Percentiles rank a stretch among this genome's conserved stretches.
Evolutionary conservation across 2,329 filamentous ascomycete species (phyloP).

Genomic region (Zopfia rhizophila): DNA sequence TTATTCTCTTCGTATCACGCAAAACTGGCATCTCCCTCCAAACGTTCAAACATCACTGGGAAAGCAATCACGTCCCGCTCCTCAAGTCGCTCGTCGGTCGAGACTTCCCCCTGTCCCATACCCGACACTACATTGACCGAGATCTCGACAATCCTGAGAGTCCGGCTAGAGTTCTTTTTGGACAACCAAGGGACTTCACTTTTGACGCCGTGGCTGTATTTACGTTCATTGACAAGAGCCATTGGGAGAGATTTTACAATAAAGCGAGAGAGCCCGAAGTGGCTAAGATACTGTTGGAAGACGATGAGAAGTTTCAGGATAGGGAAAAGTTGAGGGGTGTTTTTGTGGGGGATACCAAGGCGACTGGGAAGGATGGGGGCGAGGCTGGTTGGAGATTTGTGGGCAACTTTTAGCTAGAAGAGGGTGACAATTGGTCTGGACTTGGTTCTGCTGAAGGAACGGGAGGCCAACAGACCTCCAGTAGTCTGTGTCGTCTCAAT

Average conservation of each 20-base stretch:
- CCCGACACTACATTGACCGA: slow-evolving; percentile 34
- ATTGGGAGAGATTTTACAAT: slow-evolving; percentile 29
- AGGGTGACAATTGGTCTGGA: not conserved
- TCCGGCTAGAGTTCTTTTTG: slow-evolving; percentile 19
- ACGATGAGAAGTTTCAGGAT: slow-evolving; percentile 28
- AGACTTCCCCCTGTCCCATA: slow-evolving; percentile 32
- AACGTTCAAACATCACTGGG: slow-evolving; percentile 36
- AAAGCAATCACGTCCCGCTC: slow-evolving; percentile 34
- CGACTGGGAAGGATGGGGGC: slow-evolving; percentile 28
- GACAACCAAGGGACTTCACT: slow-evolving; percentile 14
- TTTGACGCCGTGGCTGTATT: slow-evolving; percentile 33
- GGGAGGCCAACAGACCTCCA: too few species aligned
- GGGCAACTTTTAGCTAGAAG: slow-evolving; percentile 19
- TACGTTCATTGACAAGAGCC: slow-evolving; percentile 28
- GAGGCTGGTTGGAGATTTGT: slow-evolving; percentile 29
- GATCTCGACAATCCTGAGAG: slow-evolving; percentile 1
- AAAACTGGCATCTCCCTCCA: slow-evolving; percentile 27
- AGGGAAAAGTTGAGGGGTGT: slow-evolving; percentile 19
- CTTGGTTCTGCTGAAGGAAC: too few species aligned
- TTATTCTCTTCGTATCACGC: slow-evolving; percentile 31
- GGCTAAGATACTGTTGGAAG: slow-evolving; percentile 15
- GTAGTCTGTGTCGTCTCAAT: too few species aligned
- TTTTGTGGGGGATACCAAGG: slow-evolving; percentile 25
- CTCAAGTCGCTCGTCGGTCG: slow-evolving; percentile 30
- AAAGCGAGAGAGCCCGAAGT: slow-evolving; percentile 18